phyloP scores from a whole-genome alignment of 2,329 filamentous ascomycete genomes.

The Orbilia ellipsospora region DNA sequence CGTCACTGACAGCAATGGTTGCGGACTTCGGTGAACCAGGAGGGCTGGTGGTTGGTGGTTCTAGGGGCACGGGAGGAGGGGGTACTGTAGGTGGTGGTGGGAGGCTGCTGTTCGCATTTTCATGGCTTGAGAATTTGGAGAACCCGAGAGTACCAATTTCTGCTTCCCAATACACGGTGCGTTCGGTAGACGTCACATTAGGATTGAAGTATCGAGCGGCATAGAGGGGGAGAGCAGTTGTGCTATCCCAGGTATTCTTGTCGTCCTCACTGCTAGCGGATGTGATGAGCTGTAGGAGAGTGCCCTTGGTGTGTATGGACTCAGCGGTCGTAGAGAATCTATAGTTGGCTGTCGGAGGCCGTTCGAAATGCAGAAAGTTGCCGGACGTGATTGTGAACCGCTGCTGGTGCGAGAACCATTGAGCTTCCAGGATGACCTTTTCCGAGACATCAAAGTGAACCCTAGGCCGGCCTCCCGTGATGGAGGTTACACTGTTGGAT shows the following conservation, averaged over 20 bases:
- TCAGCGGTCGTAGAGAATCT: slow-evolving; percentile 49
- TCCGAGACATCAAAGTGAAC: slow-evolving; percentile 51
- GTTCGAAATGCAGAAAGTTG: slow-evolving; percentile 50
- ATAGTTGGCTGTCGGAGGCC: slow-evolving; percentile 46
- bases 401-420: slow-evolving; percentile 53
- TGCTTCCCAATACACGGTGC: slow-evolving; percentile 50
- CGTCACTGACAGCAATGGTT: slow-evolving; percentile 7
- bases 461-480: slow-evolving; percentile 18
- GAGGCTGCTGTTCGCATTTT: slow-evolving; percentile 11
- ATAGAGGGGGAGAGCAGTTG: slow-evolving; percentile 36
- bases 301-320: slow-evolving; percentile 53
- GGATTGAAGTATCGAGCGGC: slow-evolving; percentile 52
- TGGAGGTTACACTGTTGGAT: slow-evolving; percentile 45
- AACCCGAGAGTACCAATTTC: slow-evolving; percentile 43
- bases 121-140: slow-evolving; percentile 48
- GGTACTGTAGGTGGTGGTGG: neutral
- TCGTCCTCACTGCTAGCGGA: slow-evolving; percentile 48
- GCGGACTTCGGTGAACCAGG: slow-evolving; percentile 23
- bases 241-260: slow-evolving; percentile 54
- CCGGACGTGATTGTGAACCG: slow-evolving; percentile 48
- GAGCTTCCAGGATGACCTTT: slow-evolving; percentile 47
- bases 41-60: slow-evolving; percentile 1
- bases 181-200: slow-evolving; percentile 24
- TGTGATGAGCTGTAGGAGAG: slow-evolving; percentile 39
- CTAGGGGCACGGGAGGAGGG: neutral